Base-by-base conservation (phyloP, 2,329 filamentous ascomycete species). In the Fusarium tjaetaba region DNA sequence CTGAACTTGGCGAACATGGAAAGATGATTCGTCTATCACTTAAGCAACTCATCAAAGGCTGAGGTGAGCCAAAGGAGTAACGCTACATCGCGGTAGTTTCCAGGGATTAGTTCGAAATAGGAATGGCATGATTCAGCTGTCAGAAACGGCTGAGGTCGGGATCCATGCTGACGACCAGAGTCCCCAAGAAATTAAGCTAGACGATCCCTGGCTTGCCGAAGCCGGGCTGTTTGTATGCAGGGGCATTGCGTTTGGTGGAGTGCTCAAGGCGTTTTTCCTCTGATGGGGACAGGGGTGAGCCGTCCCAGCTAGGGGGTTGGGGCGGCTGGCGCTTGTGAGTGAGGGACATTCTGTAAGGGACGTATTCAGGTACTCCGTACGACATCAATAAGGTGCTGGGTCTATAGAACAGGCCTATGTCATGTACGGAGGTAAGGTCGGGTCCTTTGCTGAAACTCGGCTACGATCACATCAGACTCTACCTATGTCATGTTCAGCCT, bases 201-300 rank as follows among this genome's bases (percentile, higher is more conserved):
- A 51, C n/a, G 59, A 67, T 71, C 56, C 61, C 34, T 70, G 55
- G 24, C 34, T 32, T 60, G 61, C 51, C 62, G 60, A 45, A 52
- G 57, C 51, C 58, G 60, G 46, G 49, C 43, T 49, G 26, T 55
- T 51, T 51, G 32, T 49, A 59, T 57, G 59, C 68, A 67, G 62
- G 71, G 71, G 59, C 57, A 58, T 74, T 59, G 65, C 71, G 62
- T 51, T 60, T 51, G 38, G 71, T 74, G 67, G 71, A 52, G 52
- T 67, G 52, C 70, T 67, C 59, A 68, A 74, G 67, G 71, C 71
- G 34, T 74, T 71, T 61, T 73, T 58, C 26, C 8, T 46, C 11
- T 32, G 48, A 28, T 39, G 56, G 41, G 11, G 30, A 43, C 63
- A 48, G 22, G 56, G 68, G 28, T 70, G 18, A 24, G 22, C 48